These are phyloP conservation scores for Penicillium samsonianum DNA, from an alignment of 495 filamentous ascomycete genomes.

Conservation along the genomic window DNA sequence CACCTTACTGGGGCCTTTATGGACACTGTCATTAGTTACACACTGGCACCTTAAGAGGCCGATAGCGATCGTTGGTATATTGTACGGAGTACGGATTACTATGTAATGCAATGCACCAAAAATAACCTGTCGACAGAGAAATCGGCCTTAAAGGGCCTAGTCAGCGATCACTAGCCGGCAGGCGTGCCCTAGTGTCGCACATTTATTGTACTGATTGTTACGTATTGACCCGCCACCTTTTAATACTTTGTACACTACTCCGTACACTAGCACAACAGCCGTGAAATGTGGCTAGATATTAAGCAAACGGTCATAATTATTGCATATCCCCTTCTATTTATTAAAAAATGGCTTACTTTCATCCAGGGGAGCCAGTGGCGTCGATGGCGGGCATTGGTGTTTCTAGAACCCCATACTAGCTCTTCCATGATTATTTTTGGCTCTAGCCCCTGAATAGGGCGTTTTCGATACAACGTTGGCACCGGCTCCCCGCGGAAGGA, in stretches of 20 bases:
- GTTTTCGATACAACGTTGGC: not conserved
- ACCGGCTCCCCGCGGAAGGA: not conserved
- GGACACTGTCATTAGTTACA: not conserved
- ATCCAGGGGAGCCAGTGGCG: constrained; percentile 4
- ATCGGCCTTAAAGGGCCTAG: constrained; percentile 19
- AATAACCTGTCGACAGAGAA: constrained; percentile 25
- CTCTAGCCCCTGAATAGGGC: constrained; percentile 4
- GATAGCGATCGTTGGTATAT: not conserved
- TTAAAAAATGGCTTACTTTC: constrained; percentile 1
- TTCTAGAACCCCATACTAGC: constrained; percentile 5
- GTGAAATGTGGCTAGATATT: constrained; percentile 22
- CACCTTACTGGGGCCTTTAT: not conserved
- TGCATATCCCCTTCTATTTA: constrained; percentile 1
- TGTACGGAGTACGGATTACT: too few species aligned
- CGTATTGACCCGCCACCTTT: constrained; percentile 17
- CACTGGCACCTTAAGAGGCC: not conserved
- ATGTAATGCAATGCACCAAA: constrained; percentile 12
- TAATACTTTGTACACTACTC: constrained; percentile 10
- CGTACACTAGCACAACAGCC: constrained; percentile 10
- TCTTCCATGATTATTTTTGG: constrained; percentile 3
- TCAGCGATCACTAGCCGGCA: constrained; percentile 23
- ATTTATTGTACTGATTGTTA: constrained; percentile 22
- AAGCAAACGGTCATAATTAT: not conserved
- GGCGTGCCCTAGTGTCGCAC: constrained; percentile 30
- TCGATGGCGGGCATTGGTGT: constrained; percentile 9